A percentile compares a stretch with the other conserved stretches of the same genome.
Conservation (phyloP, 768 basidiomycete genomes). For the Calocybe cyanea region DNA sequence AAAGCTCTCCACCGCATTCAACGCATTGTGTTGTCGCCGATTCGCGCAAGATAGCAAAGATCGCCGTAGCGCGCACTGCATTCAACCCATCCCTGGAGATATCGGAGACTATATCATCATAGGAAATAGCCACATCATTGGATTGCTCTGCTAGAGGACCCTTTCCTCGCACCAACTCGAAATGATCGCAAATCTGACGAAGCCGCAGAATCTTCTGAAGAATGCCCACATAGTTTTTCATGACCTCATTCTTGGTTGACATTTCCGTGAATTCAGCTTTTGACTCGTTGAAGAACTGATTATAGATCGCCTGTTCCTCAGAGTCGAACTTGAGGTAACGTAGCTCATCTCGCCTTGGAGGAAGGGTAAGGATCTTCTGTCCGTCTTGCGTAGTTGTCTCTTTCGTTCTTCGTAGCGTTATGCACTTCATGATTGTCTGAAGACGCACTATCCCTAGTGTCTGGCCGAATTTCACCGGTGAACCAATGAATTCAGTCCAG, state of each 20-base stretch:
- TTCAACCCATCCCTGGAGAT: constrained; percentile 81
- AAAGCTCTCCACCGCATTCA: constrained; percentile 81
- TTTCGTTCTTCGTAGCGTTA: constrained; percentile 95
- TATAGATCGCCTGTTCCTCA: constrained; percentile 82
- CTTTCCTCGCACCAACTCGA: constrained; percentile 79
- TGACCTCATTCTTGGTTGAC: constrained; percentile 84
- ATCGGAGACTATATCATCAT: constrained; percentile 74
- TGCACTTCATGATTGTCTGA: constrained; percentile 95
- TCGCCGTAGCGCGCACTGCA: constrained; percentile 67
- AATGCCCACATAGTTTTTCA: constrained; percentile 98
- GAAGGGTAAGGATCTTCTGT: constrained; percentile 79
- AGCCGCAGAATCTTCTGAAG: constrained; percentile 94
- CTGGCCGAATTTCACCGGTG: constrained; percentile 89
- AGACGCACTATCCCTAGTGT: constrained; percentile 87
- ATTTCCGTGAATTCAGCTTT: constrained; percentile 90
- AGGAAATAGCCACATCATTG: constrained; percentile 53
- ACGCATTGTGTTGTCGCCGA: constrained; percentile 85
- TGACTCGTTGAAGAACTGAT: constrained; percentile 83
- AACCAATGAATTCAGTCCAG: constrained; percentile 93
- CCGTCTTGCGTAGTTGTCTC: constrained; percentile 82
- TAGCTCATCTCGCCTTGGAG: constrained; percentile 86
- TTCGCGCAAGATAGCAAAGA: constrained; percentile 83
- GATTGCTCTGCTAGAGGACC: constrained; percentile 39
- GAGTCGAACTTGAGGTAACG: constrained; percentile 80
- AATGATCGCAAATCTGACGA: constrained; percentile 97